Conservation (phyloP, 2,329 filamentous ascomycete species). For the Pseudopyrenochaeta lycopersici region DNA sequence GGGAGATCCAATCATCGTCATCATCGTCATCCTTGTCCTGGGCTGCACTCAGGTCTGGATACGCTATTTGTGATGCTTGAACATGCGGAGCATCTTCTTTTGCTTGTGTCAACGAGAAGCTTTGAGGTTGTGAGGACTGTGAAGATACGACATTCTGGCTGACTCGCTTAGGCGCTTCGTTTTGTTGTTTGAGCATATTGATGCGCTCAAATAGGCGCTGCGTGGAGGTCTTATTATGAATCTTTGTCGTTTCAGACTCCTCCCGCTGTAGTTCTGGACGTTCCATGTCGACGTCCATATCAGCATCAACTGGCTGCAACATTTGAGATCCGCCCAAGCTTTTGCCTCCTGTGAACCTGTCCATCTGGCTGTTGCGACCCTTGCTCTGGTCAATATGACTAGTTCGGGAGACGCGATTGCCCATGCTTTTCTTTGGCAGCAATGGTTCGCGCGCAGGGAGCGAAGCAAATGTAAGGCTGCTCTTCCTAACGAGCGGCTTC, state of each 20-base stretch:
- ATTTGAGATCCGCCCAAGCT: slow-evolving; percentile 66
- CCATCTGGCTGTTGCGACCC: slow-evolving; percentile 75
- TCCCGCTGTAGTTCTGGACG: slow-evolving; percentile 45
- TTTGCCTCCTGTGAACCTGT: slow-evolving; percentile 73
- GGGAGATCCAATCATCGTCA: slow-evolving; percentile 67
- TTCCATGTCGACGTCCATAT: slow-evolving; percentile 62
- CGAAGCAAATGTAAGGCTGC: slow-evolving; percentile 92
- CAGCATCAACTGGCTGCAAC: slow-evolving; percentile 55
- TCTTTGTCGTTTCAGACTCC: slow-evolving; percentile 63
- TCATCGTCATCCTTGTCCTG: slow-evolving; percentile 32
- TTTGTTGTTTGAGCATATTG: slow-evolving; percentile 71
- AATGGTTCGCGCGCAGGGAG: slow-evolving; percentile 90
- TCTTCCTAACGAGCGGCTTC: slow-evolving; percentile 83
- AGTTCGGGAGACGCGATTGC: slow-evolving; percentile 73
- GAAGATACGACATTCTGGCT: slow-evolving; percentile 49
- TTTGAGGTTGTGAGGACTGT: slow-evolving; percentile 35
- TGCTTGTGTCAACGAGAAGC: slow-evolving; percentile 48
- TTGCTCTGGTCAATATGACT: slow-evolving; percentile 76
- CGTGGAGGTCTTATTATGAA: slow-evolving; percentile 89
- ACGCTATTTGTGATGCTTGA: slow-evolving; percentile 45
- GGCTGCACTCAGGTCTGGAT: slow-evolving; percentile 51
- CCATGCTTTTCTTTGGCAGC: slow-evolving; percentile 83
- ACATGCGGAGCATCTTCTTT: slow-evolving; percentile 40
- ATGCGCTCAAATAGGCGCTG: slow-evolving; percentile 94
- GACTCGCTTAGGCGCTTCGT: slow-evolving; percentile 44